Conservation (phyloP, 192 early-diverging fungal species). For the Lobulomyces angularis region DNA sequence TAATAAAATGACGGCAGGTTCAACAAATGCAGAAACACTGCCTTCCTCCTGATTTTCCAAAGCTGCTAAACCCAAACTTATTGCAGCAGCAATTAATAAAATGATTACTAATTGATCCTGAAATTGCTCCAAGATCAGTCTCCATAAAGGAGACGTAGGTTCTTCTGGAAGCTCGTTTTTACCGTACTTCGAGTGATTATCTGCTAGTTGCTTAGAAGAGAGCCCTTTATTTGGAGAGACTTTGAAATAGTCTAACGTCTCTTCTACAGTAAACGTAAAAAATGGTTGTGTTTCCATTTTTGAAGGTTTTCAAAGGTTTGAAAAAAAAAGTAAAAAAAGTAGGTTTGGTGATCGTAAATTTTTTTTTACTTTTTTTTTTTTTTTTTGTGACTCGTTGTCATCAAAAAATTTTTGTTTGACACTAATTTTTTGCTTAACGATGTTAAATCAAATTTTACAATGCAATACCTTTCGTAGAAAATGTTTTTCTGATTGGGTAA, state of each 20-base stretch:
- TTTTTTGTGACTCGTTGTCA: no score
- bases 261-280: not conserved
- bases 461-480: no score
- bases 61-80: conserved; percentile 87
- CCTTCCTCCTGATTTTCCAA: conserved; percentile 62
- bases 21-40: conserved; percentile 78
- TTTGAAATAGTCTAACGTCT: not conserved
- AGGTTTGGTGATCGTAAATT: no score
- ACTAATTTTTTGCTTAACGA: no score
- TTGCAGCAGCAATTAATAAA: conserved; percentile 71
- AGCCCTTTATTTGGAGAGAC: not conserved
- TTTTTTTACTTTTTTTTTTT: no score
- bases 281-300: not conserved
- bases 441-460: no score
- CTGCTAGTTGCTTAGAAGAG: not conserved
- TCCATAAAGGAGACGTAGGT: conserved; percentile 77
- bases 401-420: no score
- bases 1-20: conserved; percentile 93
- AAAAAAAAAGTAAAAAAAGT: conserved; percentile 9
- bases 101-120: conserved; percentile 98
- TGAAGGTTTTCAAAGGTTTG: not conserved
- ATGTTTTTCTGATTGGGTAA: no score
- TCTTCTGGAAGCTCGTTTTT: conserved; percentile 76
- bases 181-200: conserved; percentile 4
- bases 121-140: conserved; percentile 93